Percentiles rank a stretch among this genome's conserved stretches.
phyloP scores from a whole-genome alignment of 78 protist species.

The Dictyostelium firmibasis region DNA sequence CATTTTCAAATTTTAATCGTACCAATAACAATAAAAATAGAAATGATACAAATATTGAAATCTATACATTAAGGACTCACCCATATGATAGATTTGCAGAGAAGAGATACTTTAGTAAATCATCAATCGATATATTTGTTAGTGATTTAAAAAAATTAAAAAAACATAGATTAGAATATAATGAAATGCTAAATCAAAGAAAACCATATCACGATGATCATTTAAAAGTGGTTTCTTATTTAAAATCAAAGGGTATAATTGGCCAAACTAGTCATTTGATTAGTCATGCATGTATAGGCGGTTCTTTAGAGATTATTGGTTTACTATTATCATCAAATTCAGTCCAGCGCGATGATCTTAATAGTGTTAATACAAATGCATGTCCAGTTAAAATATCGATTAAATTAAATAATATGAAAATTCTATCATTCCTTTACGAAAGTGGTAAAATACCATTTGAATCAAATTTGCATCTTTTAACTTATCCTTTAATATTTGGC shows the following conservation, averaged over 20 bases:
- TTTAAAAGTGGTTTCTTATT: not conserved
- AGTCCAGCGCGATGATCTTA: too few relatives aligned
- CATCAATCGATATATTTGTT: not conserved
- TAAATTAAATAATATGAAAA: not conserved
- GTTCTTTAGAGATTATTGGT: not conserved
- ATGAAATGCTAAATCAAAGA: not conserved
- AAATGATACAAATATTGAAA: not conserved
- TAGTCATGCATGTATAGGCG: not conserved
- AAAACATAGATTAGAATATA: not conserved
- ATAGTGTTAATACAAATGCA: not conserved
- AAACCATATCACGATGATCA: not conserved
- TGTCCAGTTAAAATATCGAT: not conserved
- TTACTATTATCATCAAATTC: not conserved
- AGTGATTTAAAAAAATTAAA: not conserved
- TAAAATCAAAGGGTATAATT: not conserved
- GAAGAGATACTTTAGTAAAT: not conserved
- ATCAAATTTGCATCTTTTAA: not conserved
- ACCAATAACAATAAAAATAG: not conserved
- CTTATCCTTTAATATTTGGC: not conserved
- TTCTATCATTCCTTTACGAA: not conserved
- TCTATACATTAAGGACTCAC: not conserved
- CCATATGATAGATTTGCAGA: not conserved
- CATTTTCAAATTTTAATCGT: not conserved
- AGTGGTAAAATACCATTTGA: not conserved
- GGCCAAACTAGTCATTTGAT: not conserved